Percentiles rank a stretch among this genome's conserved stretches.
phyloP scores from a whole-genome alignment of 495 filamentous ascomycete species.

The Hyaloscypha finlandica region DNA sequence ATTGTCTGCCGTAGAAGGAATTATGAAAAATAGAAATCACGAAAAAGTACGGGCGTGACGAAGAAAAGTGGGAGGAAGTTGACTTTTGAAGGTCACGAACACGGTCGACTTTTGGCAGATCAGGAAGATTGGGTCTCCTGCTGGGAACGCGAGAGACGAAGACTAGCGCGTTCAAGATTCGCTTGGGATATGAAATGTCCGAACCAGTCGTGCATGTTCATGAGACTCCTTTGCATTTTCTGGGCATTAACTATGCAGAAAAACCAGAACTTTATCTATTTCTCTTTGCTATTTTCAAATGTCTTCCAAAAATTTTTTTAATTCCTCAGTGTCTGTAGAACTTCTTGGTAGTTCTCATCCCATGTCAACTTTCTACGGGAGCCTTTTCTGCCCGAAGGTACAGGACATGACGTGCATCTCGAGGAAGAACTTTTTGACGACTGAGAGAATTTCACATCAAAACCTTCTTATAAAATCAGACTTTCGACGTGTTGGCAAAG shows the following conservation, averaged over 20 bases:
- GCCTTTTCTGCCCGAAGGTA: slow-evolving; percentile 6
- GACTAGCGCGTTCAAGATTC: slow-evolving; percentile 19
- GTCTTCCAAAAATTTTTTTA: not conserved
- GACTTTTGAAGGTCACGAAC: slow-evolving; percentile 31
- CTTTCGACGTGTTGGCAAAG: not conserved
- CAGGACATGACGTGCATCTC: slow-evolving; percentile 23
- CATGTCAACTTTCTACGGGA: not conserved
- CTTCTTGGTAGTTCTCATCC: slow-evolving; percentile 1
- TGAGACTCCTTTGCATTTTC: not conserved
- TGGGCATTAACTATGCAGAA: not conserved
- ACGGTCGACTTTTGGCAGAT: slow-evolving; percentile 22
- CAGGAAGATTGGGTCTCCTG: slow-evolving; percentile 22
- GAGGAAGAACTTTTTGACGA: not conserved
- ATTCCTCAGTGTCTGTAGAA: not conserved
- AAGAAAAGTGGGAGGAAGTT: slow-evolving; percentile 16
- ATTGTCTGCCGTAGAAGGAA: slow-evolving; percentile 7
- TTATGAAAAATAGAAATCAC: not conserved
- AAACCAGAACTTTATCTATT: not conserved
- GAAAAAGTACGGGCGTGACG: not conserved
- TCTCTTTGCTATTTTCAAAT: not conserved
- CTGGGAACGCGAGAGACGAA: slow-evolving; percentile 9
- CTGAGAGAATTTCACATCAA: not conserved
- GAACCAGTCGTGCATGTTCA: not conserved
- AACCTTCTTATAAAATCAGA: not conserved
- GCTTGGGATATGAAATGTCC: slow-evolving; percentile 1